Evolutionary conservation across 768 basidiomycete species (phyloP).

Genomic region (Tricholomella constricta): DNA sequence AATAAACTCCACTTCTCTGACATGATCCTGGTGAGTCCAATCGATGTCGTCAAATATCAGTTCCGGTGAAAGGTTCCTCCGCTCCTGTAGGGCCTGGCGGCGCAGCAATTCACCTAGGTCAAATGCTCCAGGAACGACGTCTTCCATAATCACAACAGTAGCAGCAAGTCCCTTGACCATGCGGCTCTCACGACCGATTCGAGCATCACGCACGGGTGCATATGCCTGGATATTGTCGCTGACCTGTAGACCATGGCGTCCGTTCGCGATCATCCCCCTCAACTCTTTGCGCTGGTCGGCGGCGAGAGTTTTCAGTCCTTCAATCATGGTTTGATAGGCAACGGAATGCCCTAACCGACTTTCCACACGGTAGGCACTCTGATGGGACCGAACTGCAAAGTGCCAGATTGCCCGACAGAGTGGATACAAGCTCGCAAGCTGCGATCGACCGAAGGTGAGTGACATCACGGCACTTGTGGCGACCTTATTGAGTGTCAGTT

Average conservation of each 20-base stretch:
- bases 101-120: conserved; percentile 14
- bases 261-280: not conserved
- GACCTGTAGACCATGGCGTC: not conserved
- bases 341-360: not conserved
- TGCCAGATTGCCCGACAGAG: not conserved
- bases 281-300: not conserved
- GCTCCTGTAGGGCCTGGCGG: conserved; percentile 14
- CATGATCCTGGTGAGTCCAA: conserved; percentile 14
- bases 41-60: conserved; percentile 19
- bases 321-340: conserved; percentile 9
- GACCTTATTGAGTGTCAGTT: not conserved
- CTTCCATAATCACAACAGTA: conserved; percentile 20
- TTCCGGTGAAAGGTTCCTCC: conserved; percentile 9
- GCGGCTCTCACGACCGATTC: conserved; percentile 18
- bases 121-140: conserved; percentile 19
- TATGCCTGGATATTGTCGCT: conserved; percentile 22
- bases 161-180: conserved; percentile 23
- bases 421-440: not conserved
- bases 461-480: not conserved
- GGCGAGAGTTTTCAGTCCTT: not conserved
- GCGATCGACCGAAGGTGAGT: not conserved
- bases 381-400: not conserved
- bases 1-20: conserved; percentile 14
- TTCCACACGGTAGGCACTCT: not conserved
- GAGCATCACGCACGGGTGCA: conserved; percentile 10